Conservation (phyloP, 2,329 filamentous ascomycete species). For the Tolypocladium album region DNA sequence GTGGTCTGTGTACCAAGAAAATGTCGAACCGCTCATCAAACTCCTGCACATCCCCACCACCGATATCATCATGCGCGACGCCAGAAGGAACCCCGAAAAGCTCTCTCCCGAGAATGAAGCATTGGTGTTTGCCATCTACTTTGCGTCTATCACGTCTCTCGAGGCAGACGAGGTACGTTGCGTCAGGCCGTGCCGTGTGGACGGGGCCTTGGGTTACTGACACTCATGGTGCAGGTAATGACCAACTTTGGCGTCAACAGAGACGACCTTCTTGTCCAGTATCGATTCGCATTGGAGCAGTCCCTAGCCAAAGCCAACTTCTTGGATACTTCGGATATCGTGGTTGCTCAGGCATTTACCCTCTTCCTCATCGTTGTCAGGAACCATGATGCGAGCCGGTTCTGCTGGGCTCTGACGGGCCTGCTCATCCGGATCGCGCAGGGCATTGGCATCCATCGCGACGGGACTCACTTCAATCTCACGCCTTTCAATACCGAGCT, state of each 20-base stretch:
- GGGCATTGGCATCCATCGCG: constrained; percentile 49
- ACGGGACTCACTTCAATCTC: constrained; percentile 38
- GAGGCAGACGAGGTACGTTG: constrained; percentile 44
- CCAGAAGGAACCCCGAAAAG: constrained; percentile 46
- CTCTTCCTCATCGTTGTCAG: constrained; percentile 43
- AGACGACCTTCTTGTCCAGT: constrained; percentile 32
- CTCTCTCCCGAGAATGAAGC: constrained; percentile 48
- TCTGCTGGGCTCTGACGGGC: constrained; percentile 50
- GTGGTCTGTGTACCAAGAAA: constrained; percentile 62
- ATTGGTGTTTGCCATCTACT: constrained; percentile 54
- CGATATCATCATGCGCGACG: constrained; percentile 48
- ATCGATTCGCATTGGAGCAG: constrained; percentile 44
- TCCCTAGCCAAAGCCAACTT: constrained; percentile 48
- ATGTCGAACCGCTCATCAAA: constrained; percentile 64
- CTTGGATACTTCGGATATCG: constrained; percentile 43
- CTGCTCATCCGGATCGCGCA: constrained; percentile 48
- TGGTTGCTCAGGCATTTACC: constrained; percentile 46
- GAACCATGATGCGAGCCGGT: constrained; percentile 36
- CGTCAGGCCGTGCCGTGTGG: neutral
- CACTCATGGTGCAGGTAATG: constrained; percentile 11
- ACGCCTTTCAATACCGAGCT: constrained; percentile 49
- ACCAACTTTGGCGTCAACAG: constrained; percentile 33
- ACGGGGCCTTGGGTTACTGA: neutral
- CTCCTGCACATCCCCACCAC: constrained; percentile 60
- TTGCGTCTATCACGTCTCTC: constrained; percentile 45